These are phyloP conservation scores for Parastagonospora nodorum DNA, from an alignment of 2,329 filamentous ascomycete genomes.

Conservation along the genomic window DNA sequence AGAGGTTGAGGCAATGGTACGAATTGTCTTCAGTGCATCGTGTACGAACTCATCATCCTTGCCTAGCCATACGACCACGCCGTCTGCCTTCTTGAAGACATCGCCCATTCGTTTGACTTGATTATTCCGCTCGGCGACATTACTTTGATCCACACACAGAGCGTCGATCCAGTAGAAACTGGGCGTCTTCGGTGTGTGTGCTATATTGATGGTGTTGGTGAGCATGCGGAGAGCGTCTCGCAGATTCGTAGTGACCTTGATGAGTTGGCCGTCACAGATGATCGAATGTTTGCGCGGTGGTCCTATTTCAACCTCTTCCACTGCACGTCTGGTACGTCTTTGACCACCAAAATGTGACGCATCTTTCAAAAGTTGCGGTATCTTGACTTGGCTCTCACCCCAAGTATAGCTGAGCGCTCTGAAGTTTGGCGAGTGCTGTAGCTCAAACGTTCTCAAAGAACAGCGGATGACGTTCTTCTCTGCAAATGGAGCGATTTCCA, in stretches of 20 bases:
- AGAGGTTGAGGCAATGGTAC: too few relatives aligned
- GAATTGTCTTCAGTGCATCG: too few relatives aligned
- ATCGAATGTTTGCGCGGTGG: slow-evolving; percentile 16
- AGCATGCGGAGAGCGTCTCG: slow-evolving; percentile 33
- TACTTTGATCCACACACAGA: too few relatives aligned
- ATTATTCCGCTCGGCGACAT: too few relatives aligned
- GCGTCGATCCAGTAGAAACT: too few relatives aligned
- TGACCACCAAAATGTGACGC: background rate
- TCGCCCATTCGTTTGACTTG: too few relatives aligned
- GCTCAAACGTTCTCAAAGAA: slow-evolving; percentile 22
- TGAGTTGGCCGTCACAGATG: slow-evolving; percentile 22
- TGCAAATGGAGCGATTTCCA: slow-evolving; percentile 21
- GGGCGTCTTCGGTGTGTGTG: too few relatives aligned
- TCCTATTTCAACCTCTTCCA: background rate
- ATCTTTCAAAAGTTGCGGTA: slow-evolving; percentile 4
- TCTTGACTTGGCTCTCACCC: slow-evolving; percentile 13
- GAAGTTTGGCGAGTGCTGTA: slow-evolving; percentile 23
- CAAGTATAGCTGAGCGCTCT: slow-evolving; percentile 28
- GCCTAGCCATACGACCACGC: too few relatives aligned
- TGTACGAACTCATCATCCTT: too few relatives aligned
- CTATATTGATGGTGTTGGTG: too few relatives aligned
- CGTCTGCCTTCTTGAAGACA: too few relatives aligned
- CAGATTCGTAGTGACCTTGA: slow-evolving; percentile 28
- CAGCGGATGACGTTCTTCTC: slow-evolving; percentile 15
- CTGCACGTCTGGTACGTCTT: background rate